Evolutionary conservation across 2,329 filamentous ascomycete genomes (phyloP).

Genomic region (Pestalotiopsis sp.): DNA sequence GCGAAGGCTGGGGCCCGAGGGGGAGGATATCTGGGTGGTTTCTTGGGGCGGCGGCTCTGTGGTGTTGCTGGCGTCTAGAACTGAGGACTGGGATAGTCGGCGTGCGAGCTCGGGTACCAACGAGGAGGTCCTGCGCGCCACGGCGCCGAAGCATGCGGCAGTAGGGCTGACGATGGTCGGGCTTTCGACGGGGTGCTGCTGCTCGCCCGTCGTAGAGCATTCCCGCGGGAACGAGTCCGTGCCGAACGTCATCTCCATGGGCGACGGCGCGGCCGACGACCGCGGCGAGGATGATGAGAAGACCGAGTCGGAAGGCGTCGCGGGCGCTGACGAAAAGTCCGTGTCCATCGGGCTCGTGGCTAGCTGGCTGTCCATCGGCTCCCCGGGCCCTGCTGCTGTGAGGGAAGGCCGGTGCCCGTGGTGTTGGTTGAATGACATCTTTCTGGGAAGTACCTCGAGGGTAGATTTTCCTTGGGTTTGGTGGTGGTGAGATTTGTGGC

Average conservation of each 20-base stretch:
- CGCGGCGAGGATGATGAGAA: constrained; percentile 13
- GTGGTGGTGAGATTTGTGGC: not conserved
- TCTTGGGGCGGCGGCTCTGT: not conserved
- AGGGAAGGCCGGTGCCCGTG: constrained; percentile 4
- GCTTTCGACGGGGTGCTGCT: constrained; percentile 19
- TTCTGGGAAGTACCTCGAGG: not conserved
- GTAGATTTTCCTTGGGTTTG: not conserved
- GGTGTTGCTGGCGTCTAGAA: no score
- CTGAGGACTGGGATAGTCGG: no score
- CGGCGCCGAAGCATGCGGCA: not conserved
- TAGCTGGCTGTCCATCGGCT: constrained; percentile 2
- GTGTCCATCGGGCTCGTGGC: constrained; percentile 11
- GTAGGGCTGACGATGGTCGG: constrained; percentile 5
- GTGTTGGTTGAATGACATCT: constrained; percentile 12
- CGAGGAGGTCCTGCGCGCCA: no score
- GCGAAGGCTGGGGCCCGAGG: constrained; percentile 49
- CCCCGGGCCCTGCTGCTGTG: not conserved
- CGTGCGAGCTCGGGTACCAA: no score
- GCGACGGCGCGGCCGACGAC: constrained; percentile 20
- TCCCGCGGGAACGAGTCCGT: constrained; percentile 1
- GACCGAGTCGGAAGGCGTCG: constrained; percentile 9
- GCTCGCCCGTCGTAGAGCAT: constrained; percentile 17
- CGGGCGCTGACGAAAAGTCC: constrained; percentile 18
- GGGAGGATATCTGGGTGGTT: not conserved
- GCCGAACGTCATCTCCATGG: constrained; percentile 10